These are phyloP conservation scores for Neurospora africana DNA, from an alignment of 495 filamentous ascomycete genomes.

Conservation along the genomic window DNA sequence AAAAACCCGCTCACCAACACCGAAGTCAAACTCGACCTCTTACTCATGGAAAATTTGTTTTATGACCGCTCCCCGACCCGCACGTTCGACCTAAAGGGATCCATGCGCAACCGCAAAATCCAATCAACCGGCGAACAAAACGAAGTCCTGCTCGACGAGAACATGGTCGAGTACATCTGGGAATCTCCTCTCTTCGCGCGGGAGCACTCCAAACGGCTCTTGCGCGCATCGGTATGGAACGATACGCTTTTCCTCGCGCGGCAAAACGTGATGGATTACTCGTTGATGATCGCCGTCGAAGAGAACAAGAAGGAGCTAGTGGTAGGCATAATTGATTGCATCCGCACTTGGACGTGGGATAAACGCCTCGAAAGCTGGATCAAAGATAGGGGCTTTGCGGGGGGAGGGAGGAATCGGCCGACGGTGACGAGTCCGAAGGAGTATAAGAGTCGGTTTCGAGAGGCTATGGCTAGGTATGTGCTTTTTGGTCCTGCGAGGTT, in stretches of 20 bases:
- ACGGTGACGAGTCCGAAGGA: slow-evolving; percentile 97
- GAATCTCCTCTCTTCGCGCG: slow-evolving; percentile 89
- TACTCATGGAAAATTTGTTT: slow-evolving; percentile 98
- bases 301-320: slow-evolving; percentile 81
- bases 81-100: slow-evolving; percentile 97
- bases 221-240: slow-evolving; percentile 87
- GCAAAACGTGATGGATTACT: slow-evolving; percentile 99
- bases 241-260: slow-evolving; percentile 87
- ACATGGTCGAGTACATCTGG: slow-evolving; percentile 99
- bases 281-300: slow-evolving; percentile 84
- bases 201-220: slow-evolving; percentile 82
- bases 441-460: slow-evolving; percentile 90
- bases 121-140: slow-evolving; percentile 89
- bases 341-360: slow-evolving; percentile 98
- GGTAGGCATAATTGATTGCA: slow-evolving; percentile 97
- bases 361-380: slow-evolving; percentile 99
- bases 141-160: slow-evolving; percentile 94
- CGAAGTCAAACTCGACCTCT: slow-evolving; percentile 88
- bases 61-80: slow-evolving; percentile 85
- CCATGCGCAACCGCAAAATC: slow-evolving; percentile 95
- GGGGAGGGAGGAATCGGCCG: slow-evolving; percentile 75
- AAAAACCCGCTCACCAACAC: slow-evolving; percentile 86
- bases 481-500: slow-evolving; percentile 22
- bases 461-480: slow-evolving; percentile 92
- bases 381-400: slow-evolving; percentile 83